phyloP scores from a whole-genome alignment of 768 basidiomycete species.

The Psilocybe tampanensis region DNA sequence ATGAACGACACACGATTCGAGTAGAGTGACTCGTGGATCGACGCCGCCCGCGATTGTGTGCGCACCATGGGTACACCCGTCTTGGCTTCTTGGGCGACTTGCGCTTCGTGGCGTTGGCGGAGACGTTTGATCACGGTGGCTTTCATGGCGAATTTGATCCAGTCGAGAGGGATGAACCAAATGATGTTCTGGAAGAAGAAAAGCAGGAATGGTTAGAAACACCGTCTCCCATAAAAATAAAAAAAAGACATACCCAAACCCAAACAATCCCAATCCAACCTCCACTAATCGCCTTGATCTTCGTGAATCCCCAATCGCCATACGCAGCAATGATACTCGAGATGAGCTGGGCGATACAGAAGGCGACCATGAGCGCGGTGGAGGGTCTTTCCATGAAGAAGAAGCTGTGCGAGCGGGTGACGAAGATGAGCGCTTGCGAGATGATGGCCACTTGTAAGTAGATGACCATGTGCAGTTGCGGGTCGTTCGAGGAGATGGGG shows the following conservation, averaged over 20 bases:
- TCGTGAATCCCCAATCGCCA: constrained; percentile 93
- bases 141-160: constrained; percentile 97
- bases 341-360: constrained; percentile 91
- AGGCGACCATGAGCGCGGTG: constrained; percentile 83
- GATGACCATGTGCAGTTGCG: constrained; percentile 84
- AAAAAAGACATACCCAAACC: constrained; percentile 76
- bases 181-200: constrained; percentile 74
- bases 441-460: constrained; percentile 99
- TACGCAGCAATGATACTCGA: constrained; percentile 96
- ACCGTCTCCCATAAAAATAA: neutral
- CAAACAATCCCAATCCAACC: constrained; percentile 98
- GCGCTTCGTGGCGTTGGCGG: constrained; percentile 68
- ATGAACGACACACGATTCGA: constrained; percentile 96
- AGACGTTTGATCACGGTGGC: constrained; percentile 86
- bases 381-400: constrained; percentile 98
- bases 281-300: constrained; percentile 78
- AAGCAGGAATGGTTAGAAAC: constrained; percentile 16
- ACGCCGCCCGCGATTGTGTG: constrained; percentile 88
- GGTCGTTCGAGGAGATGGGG: constrained; percentile 58
- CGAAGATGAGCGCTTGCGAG: constrained; percentile 96
- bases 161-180: constrained; percentile 96
- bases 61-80: constrained; percentile 73
- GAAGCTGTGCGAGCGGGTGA: constrained; percentile 92
- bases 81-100: constrained; percentile 43
- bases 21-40: constrained; percentile 90